Base-by-base conservation (phyloP, 2,329 filamentous ascomycete species). In the Pseudocercospora fuligena region DNA sequence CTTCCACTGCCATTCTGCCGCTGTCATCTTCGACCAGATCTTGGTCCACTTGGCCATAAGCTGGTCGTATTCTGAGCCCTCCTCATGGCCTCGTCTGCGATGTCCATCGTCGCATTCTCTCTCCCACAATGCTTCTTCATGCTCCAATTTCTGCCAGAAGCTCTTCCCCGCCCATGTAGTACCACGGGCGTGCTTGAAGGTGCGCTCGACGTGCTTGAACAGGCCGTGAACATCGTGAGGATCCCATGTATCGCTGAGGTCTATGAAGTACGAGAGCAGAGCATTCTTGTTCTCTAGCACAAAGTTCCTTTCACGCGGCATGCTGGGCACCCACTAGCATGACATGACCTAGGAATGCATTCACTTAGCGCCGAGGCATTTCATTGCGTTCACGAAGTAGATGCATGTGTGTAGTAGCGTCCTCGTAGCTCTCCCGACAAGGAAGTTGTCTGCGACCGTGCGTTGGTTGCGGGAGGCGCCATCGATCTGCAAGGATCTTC, bases 1-100 rank as follows among this genome's bases (percentile, higher is more conserved):
- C 63, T 66, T 61, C 25, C 59, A 60, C 61, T 70, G 65, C 70
- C 70, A 72, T 58, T 72, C 65, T n/a, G 66, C 59, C 7, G 66
- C 47, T n/a, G 65, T 58, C 36, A 70, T 65, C 19, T 56, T 56
- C 31, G 66, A 63, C 66, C 66, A 69, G 19, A 66, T 65, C 31
- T 65, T 59, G 36, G 61, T 62, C 66, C 66, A 72, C 43, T 54
- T 63, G 27, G 11, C 40, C 70, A 72, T 72, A 25, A 69, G 53
- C 14, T 47, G 60, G 58, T 72, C 70, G 53, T 72, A 72, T 23
- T 65, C 47, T 1, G 66, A 68, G 25, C 62, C 66, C 47, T 66
- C 61, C 63, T 72, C 70, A 25, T 72, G 66, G 19, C 64, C 68
- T 21, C 64, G 65, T 21, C 70, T 58, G 12, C 70, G 63, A 53